Evolutionary conservation across 768 basidiomycete genomes (phyloP).

Genomic region (Xerocomellus dryophilus): DNA sequence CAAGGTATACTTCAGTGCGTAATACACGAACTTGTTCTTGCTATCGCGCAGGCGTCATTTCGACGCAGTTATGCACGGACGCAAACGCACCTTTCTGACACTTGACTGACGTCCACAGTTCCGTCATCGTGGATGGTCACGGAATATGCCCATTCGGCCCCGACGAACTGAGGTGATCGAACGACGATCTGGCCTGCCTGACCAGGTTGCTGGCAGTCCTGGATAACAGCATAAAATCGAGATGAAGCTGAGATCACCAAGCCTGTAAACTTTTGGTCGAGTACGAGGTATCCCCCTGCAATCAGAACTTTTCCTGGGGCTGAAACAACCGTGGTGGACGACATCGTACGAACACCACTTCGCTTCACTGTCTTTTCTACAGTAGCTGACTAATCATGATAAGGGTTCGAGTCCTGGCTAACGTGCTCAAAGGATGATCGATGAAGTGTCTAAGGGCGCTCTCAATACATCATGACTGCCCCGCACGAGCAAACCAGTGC

Average conservation of each 20-base stretch:
- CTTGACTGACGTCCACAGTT: constrained; percentile 22
- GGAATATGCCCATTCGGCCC: constrained; percentile 73
- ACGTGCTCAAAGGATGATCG: background rate
- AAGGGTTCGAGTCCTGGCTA: background rate
- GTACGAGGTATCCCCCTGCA: constrained; percentile 95
- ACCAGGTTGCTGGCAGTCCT: constrained; percentile 26
- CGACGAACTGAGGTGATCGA: constrained; percentile 87
- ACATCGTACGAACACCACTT: constrained; percentile 33
- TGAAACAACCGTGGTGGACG: constrained; percentile 68
- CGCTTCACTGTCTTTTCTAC: background rate
- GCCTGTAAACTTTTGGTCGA: constrained; percentile 83
- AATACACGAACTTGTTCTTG: constrained; percentile 90
- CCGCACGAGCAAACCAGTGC: constrained; percentile 83
- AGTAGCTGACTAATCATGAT: constrained; percentile 27
- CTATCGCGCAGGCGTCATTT: constrained; percentile 31
- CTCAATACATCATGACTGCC: constrained; percentile 39
- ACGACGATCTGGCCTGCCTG: constrained; percentile 57
- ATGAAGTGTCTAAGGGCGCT: constrained; percentile 1
- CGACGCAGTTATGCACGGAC: background rate
- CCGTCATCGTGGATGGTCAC: constrained; percentile 40
- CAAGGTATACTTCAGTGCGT: constrained; percentile 79
- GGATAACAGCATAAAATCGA: constrained; percentile 85
- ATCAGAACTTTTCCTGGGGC: constrained; percentile 94
- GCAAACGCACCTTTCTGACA: constrained; percentile 22
- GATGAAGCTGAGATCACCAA: constrained; percentile 90